Base-by-base conservation (phyloP, 306 rosid genomes). In the Lablab purpureus region DNA sequence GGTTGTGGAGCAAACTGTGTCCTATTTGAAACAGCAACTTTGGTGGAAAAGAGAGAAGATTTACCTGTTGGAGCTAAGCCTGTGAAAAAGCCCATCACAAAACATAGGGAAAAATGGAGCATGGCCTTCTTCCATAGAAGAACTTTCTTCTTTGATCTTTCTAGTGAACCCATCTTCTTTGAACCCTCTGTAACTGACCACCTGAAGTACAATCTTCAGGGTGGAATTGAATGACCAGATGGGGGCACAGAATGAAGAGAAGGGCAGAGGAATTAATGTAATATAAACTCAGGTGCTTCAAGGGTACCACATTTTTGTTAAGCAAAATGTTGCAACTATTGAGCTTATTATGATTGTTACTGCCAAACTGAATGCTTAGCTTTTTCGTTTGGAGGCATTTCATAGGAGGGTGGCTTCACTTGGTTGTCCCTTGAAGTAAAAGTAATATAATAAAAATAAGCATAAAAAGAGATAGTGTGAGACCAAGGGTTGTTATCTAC, bases 51-150 rank as follows among this genome's bases (percentile, higher is more conserved):
- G 8, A 82, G 21, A 34, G 88, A 89, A 80, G 85, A 75, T 58
- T 90, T 91, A 46, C 92, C 92, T 15, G 98, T 78, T 62, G 98
- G 98, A 86, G 97, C 93, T 54, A 95, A 88, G 32, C 99, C 99
- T 11, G 98, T 87, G 69, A 95, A 92, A 78, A 95, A 91, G 21
- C 99, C 99, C 92, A 91, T 88, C 9, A 90, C 87, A 79, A 95
- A 95, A 77, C 99, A 95, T 12, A 95, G 69, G 74, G 90, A 87
- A 75, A 95, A 95, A 74, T 95, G 99, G 59, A 87, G 87, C 36
- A 89, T 84, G 52, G 96, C 99, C 76, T 88, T 91, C 80, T 92
- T 92, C 94, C 98, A 95, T 58, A 91, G n/a, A 28, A 82, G 99
- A 47, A 74, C 83, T 76, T 81, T 95, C 85, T 87, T 95, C 78